Base-by-base conservation (phyloP, 176 grass and related monocot genomes). In the Stipa capillata region DNA sequence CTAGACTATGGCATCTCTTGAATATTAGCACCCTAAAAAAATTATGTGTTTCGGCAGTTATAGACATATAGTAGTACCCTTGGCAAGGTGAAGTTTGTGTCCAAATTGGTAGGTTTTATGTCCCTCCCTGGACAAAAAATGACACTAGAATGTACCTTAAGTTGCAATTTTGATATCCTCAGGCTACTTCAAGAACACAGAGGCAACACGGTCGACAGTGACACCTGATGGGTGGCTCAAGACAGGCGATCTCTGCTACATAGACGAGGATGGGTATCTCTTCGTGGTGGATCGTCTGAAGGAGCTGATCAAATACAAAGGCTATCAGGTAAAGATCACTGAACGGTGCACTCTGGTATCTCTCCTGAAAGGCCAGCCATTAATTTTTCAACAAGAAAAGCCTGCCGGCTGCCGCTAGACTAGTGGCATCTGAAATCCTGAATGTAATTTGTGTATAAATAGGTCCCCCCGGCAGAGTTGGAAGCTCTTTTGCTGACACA, bases 241-340 rank as follows among this genome's bases (percentile, higher is more conserved):
- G 71, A 99, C 92, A 0, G 96, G 96, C 25, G 96, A 99, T 81
- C 80, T 99, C 39, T 99, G 96, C 74, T 99, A 99, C 86, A 91
- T 99, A 62, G 96, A 99, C 17, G 90, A 95, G 41, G 90, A 90
- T 73, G 96, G 92, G 8, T 99, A 95, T 90, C 90, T 99, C 33
- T 99, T 95, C n/a, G 81, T 99, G 1, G 96, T 99, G 7, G 96
- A 95, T 52, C 82, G 96, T 42, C 90, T 99, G 4, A 99, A 99
- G 58, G 96, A 99, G 34, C 59, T 99, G 70, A 99, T 93, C 84
- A 99, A 99, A 85, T 99, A 99, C 82, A 99, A 95, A 86, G 94
- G 94, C 2, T 97, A 94, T 74, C 94, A 94, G 91, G 94, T 97
- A 86, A 60, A 48, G 14, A 65, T 66, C 24, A 66, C 8, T 34